Percentiles rank a stretch among this genome's conserved stretches.
Evolutionary conservation across 2,329 filamentous ascomycete species (phyloP).

Genomic region (Tolypocladium nubicola): DNA sequence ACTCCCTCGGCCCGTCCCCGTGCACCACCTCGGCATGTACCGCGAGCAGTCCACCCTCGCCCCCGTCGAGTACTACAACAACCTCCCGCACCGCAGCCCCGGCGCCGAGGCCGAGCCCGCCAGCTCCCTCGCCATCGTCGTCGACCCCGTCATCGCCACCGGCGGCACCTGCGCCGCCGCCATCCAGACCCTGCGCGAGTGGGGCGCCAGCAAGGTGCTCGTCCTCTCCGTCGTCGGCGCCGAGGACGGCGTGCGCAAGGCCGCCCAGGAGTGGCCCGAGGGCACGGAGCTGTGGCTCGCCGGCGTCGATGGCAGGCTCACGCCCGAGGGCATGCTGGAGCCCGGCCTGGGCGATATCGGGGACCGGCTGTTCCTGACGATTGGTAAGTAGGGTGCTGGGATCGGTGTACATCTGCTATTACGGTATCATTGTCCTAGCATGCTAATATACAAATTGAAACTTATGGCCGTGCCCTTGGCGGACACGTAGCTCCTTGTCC

Average conservation of each 20-base stretch:
- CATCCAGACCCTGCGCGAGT: constrained; percentile 80
- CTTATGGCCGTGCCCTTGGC: too few relatives aligned
- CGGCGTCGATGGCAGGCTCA: constrained; percentile 63
- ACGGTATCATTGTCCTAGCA: too few relatives aligned
- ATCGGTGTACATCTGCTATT: too few relatives aligned
- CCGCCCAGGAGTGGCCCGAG: constrained; percentile 68
- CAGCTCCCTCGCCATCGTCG: constrained; percentile 61
- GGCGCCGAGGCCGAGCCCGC: constrained; percentile 20
- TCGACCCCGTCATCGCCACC: constrained; percentile 90
- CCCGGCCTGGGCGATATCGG: constrained; percentile 86
- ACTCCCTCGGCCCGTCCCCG: constrained; percentile 67
- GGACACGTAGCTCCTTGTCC: too few relatives aligned
- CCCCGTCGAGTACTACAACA: constrained; percentile 97
- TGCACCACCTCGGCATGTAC: constrained; percentile 93
- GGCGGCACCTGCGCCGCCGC: constrained; percentile 83
- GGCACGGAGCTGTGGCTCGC: constrained; percentile 74
- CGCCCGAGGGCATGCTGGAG: constrained; percentile 78
- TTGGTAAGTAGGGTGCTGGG: constrained; percentile 3
- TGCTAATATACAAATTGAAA: too few relatives aligned
- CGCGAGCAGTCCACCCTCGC: constrained; percentile 79
- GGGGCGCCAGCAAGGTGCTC: constrained; percentile 77
- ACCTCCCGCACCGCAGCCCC: constrained; percentile 65
- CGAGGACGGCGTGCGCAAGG: constrained; percentile 55
- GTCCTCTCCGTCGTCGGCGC: constrained; percentile 69
- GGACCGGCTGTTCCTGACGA: constrained; percentile 78